Conservation (phyloP, 106 monocot species). For the Amphibolis antarctica region DNA sequence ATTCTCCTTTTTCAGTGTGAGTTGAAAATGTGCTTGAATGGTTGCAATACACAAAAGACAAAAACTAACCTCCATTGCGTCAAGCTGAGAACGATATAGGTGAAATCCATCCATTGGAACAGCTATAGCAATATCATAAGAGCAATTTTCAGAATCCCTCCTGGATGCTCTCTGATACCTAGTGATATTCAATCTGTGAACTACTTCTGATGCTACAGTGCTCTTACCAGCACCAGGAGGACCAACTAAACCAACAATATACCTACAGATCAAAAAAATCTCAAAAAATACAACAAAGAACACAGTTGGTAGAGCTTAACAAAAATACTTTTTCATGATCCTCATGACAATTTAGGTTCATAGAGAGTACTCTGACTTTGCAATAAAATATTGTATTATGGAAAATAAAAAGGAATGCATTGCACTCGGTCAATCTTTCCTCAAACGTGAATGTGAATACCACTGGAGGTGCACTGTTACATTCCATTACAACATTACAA, state of each 20-base stretch:
- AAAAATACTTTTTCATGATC: too few species aligned
- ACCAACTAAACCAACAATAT: slow-evolving; percentile 67
- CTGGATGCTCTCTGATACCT: slow-evolving; percentile 18
- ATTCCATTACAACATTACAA: too few species aligned
- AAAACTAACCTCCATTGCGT: slow-evolving; percentile 68
- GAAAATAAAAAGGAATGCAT: too few species aligned
- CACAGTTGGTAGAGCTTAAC: too few species aligned
- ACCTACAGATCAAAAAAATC: slow-evolving; percentile 16
- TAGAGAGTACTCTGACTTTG: too few species aligned
- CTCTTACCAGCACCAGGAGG: slow-evolving; percentile 84
- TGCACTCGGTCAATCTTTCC: too few species aligned
- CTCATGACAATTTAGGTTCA: too few species aligned
- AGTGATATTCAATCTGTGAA: slow-evolving; percentile 44
- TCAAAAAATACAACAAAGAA: background rate
- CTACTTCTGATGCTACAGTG: slow-evolving; percentile 63
- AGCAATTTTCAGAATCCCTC: background rate
- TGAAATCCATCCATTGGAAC: slow-evolving; percentile 99
- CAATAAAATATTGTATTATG: too few species aligned
- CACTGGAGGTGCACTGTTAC: too few species aligned
- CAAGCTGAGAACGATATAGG: slow-evolving; percentile 80
- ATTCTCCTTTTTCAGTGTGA: background rate
- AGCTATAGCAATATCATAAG: slow-evolving; percentile 42
- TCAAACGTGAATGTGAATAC: too few species aligned
- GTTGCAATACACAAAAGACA: background rate
- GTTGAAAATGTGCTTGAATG: background rate